phyloP scores from a whole-genome alignment of 345 rosid genomes.

The Syzygium aromaticum region DNA sequence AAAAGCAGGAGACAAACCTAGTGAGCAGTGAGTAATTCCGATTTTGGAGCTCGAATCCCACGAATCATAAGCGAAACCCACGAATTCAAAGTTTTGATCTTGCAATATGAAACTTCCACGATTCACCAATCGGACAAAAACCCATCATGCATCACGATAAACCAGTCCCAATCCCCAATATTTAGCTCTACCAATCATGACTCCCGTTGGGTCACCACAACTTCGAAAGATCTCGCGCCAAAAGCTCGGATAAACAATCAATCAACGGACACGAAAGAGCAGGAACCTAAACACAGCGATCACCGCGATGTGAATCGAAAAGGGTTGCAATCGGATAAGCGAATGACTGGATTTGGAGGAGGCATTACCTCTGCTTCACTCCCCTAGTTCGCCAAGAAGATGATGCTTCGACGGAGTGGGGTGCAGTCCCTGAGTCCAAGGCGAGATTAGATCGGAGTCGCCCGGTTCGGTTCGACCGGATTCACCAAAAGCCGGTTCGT shows the following conservation, averaged over 20 bases:
- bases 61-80: neutral
- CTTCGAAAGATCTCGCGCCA: neutral
- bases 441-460: neutral
- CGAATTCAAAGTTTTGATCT: neutral
- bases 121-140: neutral
- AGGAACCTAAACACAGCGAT: neutral
- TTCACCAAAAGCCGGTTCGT: neutral
- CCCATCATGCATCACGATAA: neutral
- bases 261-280: neutral
- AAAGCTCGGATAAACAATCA: neutral
- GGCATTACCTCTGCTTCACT: neutral
- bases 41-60: neutral
- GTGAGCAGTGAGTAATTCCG: neutral
- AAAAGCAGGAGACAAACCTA: neutral
- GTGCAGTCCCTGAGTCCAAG: neutral
- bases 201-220: neutral
- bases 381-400: neutral
- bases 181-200: neutral
- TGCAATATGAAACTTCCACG: neutral
- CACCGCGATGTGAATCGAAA: neutral
- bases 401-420: neutral
- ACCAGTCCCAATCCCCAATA: neutral
- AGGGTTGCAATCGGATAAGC: neutral
- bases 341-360: neutral
- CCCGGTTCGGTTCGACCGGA: neutral